A percentile compares a stretch with the other conserved stretches of the same genome.
Conservation (phyloP, 78 protist genomes). For the Tieghemostelium lacteum region DNA sequence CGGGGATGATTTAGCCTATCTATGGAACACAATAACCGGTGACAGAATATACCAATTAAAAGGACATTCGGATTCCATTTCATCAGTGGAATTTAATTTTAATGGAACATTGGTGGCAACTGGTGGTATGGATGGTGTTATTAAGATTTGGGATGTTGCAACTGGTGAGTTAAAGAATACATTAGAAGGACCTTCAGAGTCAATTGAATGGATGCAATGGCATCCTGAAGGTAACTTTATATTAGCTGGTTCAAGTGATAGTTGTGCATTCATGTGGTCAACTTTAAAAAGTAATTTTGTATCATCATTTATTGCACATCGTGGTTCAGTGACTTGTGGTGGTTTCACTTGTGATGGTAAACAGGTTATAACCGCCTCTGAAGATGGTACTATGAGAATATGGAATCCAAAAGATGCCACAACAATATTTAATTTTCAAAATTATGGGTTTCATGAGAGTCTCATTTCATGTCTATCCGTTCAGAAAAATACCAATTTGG, state of each 20-base stretch:
- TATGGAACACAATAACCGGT: slow-evolving; percentile 70
- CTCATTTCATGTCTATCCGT: slow-evolving; percentile 9
- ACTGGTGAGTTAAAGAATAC: slow-evolving; percentile 42
- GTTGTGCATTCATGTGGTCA: slow-evolving; percentile 83
- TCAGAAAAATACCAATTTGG: slow-evolving; percentile 7
- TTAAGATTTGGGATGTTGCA: slow-evolving; percentile 78
- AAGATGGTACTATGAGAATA: slow-evolving; percentile 73
- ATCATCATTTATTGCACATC: slow-evolving; percentile 73
- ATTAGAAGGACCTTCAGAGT: slow-evolving; percentile 82
- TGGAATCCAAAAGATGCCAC: slow-evolving; percentile 82
- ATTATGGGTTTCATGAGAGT: slow-evolving; percentile 73
- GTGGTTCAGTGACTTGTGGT: slow-evolving; percentile 80
- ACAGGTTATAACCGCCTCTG: slow-evolving; percentile 61
- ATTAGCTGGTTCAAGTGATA: slow-evolving; percentile 80
- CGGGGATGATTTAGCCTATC: slow-evolving; percentile 80
- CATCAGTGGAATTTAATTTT: slow-evolving; percentile 65
- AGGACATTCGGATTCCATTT: slow-evolving; percentile 83
- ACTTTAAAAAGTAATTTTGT: slow-evolving; percentile 50
- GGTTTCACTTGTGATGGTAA: slow-evolving; percentile 81
- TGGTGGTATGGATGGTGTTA: slow-evolving; percentile 79
- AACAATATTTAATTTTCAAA: background rate
- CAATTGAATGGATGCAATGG: slow-evolving; percentile 82
- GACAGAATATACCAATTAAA: slow-evolving; percentile 23
- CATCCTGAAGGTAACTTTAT: slow-evolving; percentile 84
- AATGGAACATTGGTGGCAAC: slow-evolving; percentile 84